Evolutionary conservation across 208 protist genomes (phyloP), one percentile per base, ranked within the genome.

Genomic region (Tritrichomonas foetus): DNA sequence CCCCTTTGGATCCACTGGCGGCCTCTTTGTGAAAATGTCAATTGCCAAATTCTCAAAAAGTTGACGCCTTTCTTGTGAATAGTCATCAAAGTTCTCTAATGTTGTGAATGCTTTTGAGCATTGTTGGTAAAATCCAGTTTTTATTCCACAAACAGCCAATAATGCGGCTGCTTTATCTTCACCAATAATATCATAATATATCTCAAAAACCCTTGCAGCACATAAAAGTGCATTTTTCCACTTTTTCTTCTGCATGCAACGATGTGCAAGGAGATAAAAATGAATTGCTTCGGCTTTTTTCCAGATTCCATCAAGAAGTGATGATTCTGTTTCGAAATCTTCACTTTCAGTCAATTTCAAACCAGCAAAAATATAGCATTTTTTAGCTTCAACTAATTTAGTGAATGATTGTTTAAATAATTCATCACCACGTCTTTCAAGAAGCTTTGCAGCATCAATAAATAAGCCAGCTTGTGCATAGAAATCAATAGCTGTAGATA

Each of bases 281-380:
- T 84, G 74, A 22, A 84, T 25, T 33, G 41, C 74, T 84, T 84
- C 74, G 27, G 74, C 74, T 30, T 84, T 84, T 5, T 25, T 33
- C 74, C 74, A 84, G 36, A 53, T 25, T 25, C 53, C 74, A 13
- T 44, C 36, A 8, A 47, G 44, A 16, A 61, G 53, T 61, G 53
- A 61, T 22, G 5, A 22, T 22, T 61, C 53, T 22, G 11, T 61
- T 61, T 5, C 5, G 53, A 61, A 61, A 61, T 61, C 53, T 22
- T 16, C 53, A 61, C 11, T 61, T 5, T 84, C 3, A 22, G 27
- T 44, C 0, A 84, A 30, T 25, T 84, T 11, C 1, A 84, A 25
- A n/a, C 41, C 74, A 25, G 74, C 74, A 53, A 84, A 84, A 22
- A 84, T 84, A 53, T 84, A 84, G 44, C 36, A 84, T 44, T 39